phyloP scores from a whole-genome alignment of 805 yeast genomes.

The Alloascoidea hylecoeti region DNA sequence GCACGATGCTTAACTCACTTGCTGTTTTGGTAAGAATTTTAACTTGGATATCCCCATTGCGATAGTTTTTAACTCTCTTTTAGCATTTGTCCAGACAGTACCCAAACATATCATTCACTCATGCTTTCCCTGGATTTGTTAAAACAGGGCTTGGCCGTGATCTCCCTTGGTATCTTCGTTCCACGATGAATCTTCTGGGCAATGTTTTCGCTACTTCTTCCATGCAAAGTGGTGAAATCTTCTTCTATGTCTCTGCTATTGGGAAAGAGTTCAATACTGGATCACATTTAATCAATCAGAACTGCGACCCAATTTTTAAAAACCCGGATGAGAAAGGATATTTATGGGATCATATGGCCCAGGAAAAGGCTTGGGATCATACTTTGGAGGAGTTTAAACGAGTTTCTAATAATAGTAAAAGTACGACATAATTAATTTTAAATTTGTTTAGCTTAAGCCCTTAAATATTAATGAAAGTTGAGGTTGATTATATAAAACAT shows the following conservation, averaged over 20 bases:
- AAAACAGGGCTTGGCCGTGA: conserved; percentile 8
- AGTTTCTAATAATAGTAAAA: too few relatives aligned
- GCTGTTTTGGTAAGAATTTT: conserved; percentile 5
- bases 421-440: too few relatives aligned
- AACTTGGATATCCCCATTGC: neutral
- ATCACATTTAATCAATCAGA: conserved; percentile 7
- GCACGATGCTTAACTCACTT: conserved; percentile 9
- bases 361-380: conserved; percentile 14
- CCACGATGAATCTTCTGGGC: too few relatives aligned
- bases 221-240: conserved; percentile 10
- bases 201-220: conserved; percentile 5
- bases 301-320: conserved; percentile 5
- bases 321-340: conserved; percentile 5
- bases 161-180: conserved; percentile 11
- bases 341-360: too few relatives aligned
- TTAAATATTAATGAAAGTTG: too few relatives aligned
- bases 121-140: conserved; percentile 14
- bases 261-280: conserved; percentile 9
- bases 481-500: too few relatives aligned
- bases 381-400: conserved; percentile 10
- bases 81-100: conserved; percentile 8
- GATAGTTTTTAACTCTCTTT: neutral
- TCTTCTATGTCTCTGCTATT: conserved; percentile 9
- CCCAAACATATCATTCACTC: conserved; percentile 12
- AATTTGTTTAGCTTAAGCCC: too few relatives aligned